Base-by-base conservation (phyloP, 2,329 filamentous ascomycete genomes). In the Alternaria brassicicola region DNA sequence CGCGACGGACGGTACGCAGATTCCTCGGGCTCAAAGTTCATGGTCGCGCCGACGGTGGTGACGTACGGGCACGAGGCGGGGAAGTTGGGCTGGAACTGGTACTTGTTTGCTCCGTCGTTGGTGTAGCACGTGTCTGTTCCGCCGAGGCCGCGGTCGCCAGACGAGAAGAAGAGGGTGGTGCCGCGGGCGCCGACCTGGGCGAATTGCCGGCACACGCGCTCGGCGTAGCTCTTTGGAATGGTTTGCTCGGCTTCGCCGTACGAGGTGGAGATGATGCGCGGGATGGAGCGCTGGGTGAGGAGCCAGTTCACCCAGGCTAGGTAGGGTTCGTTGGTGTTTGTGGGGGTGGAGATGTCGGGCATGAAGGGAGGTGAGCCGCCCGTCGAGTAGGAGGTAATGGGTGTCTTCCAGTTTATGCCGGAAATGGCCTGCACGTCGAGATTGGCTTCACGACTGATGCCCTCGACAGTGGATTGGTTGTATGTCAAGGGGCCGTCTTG, bases 161-260 rank as follows among this genome's bases (percentile, higher is more conserved):
- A 85, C 15, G 84, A 82, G 62, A 87, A 86, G 28, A 90, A 76
- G n/a, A 90, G 80, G 0, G 85, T 84, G 4, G 88, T 83, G n/a
- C 88, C 89, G 38, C 88, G 85, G 2, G 86, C 84, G n/a, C 87
- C 88, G 30, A 90, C 85, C 65, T 89, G 83, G 41, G 84, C 86
- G 66, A 89, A 87, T 62, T 87, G 80, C 61, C 84, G 82, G 78
- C 88, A 91, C 12, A 88, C 86, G 49, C 83, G 82, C 46, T 80
- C 78, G 17, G 86, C 85, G 68, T 89, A 91, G 10, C 83, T 82
- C 3, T 78, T 68, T 0, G 88, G 88, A 0, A 91, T 79, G 3
- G 82, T 83, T 71, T 89, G 85, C 75, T 91, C 89, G 52, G 86
- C 83, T 59, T 90, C 87, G 46, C 86, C 88, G 71, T 91, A 91